These are phyloP conservation scores for Cubamyces sp. DNA, from an alignment of 768 basidiomycete species.

Conservation along the genomic window DNA sequence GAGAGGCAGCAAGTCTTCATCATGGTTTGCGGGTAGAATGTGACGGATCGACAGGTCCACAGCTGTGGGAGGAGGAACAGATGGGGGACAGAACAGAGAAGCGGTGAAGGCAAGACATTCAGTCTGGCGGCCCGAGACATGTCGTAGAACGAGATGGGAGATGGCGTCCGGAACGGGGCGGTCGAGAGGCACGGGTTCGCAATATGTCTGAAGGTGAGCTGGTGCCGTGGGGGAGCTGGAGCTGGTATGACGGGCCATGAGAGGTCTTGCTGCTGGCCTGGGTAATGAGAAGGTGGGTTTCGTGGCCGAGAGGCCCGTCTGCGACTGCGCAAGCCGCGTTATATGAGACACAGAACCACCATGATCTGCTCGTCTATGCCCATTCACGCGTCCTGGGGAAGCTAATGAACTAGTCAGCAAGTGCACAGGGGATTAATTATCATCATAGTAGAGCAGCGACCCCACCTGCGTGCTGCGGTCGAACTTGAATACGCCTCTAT, in stretches of 20 bases:
- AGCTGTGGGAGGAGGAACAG: neutral
- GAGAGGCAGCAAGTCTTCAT: neutral
- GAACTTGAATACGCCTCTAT: no score
- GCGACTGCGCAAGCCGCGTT: neutral
- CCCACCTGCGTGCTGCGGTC: no score
- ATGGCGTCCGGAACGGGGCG: constrained; percentile 12
- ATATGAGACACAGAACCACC: constrained; percentile 1
- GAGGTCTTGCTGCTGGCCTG: no score
- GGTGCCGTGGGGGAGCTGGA: constrained; percentile 1
- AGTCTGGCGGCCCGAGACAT: constrained; percentile 18
- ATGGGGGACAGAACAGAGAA: constrained; percentile 10
- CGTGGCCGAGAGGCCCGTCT: neutral
- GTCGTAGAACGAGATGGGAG: constrained; percentile 11
- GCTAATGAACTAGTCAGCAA: no score
- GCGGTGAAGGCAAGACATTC: neutral
- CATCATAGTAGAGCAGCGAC: no score
- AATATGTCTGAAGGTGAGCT: constrained; percentile 3
- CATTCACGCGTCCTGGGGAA: no score
- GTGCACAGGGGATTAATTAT: no score
- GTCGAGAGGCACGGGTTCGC: constrained; percentile 7
- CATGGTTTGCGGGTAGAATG: constrained; percentile 6
- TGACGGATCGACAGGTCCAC: constrained; percentile 19
- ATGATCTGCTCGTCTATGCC: no score
- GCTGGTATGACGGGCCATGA: neutral
- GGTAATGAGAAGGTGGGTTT: neutral